Base-by-base conservation (phyloP, 352 stramenopile species). In the Hyaloperonospora arabidopsidis region DNA sequence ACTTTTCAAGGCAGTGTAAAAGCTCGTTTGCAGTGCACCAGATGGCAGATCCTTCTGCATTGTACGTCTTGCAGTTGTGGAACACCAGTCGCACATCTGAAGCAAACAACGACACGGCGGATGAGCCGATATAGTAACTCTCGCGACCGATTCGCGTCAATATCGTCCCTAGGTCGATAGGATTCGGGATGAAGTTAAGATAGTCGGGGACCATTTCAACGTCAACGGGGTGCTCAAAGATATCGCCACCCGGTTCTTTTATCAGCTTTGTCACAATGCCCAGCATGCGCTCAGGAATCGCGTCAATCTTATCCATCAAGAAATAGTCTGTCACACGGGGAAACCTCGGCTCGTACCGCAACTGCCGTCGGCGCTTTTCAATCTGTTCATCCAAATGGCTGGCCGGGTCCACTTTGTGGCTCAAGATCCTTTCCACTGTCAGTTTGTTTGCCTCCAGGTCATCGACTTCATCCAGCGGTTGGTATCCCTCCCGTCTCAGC, bases 81-180 rank as follows among this genome's bases (percentile, higher is more conserved):
- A 95, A 95, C 10, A 95, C 83, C 2, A 95, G 65, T 19, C 86
- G 75, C 10, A 95, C 76, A 29, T 95, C 85, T 17, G 83, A 77
- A 22, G 77, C 77, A 75, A 95, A 95, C 18, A 95, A 63, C 17
- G 79, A 82, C 2, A 77, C 43, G 0, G 69, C 79, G 4, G 79
- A 79, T 18, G 83, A 76, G 11, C 85, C 84, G 45, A 88, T 53
- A 51, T 95, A 93, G 62, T 93, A 92, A 52, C 68, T 93, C 56
- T 93, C 84, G 11, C 83, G 67, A 28, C 67, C 73, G 48, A 93
- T 52, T 29, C 85, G 68, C 4, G 74, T 79, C 7, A 61, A 59
- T 53, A 95, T 89, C 0, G 85, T 86, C 23, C 85, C 83, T n/a
- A 95, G 64, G 62, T 95, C 85, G 67, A 95, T 93, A 15, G 85